These are phyloP conservation scores for Phytophthora citrophthora DNA, from an alignment of 352 stramenopile species.

Conservation along the genomic window DNA sequence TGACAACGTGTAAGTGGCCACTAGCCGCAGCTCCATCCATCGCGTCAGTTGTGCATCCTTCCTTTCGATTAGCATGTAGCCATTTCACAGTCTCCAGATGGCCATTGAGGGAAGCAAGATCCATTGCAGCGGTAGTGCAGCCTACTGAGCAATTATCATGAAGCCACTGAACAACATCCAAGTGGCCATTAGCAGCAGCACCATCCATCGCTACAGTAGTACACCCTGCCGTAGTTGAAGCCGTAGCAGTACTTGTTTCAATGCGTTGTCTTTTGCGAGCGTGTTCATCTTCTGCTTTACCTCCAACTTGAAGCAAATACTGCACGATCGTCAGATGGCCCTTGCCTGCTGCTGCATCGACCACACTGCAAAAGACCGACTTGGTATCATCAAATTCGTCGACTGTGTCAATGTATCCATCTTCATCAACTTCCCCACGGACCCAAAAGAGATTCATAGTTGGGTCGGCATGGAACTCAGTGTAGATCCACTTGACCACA, in stretches of 20 bases:
- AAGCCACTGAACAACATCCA: constrained; percentile 18
- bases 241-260: not conserved
- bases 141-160: constrained; percentile 5
- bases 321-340: constrained; percentile 21
- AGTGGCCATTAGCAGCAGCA: constrained; percentile 13
- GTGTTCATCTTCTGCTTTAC: not conserved
- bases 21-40: constrained; percentile 18
- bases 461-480: constrained; percentile 4
- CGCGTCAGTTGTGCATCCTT: constrained; percentile 4
- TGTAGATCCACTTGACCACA: constrained; percentile 23
- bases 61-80: constrained; percentile 12
- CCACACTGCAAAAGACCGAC: constrained; percentile 1
- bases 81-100: constrained; percentile 19
- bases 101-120: constrained; percentile 12
- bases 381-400: not conserved
- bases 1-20: constrained; percentile 12
- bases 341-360: constrained; percentile 15
- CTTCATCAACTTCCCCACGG: not conserved
- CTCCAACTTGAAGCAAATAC: constrained; percentile 15
- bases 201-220: constrained; percentile 14
- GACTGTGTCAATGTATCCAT: not conserved
- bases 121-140: constrained; percentile 12
- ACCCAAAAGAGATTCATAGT: constrained; percentile 16
- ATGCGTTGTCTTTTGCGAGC: constrained; percentile 1
- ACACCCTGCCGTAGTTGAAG: not conserved